Base-by-base conservation (phyloP, 495 filamentous ascomycete genomes). In the Tetracladium setigerum region DNA sequence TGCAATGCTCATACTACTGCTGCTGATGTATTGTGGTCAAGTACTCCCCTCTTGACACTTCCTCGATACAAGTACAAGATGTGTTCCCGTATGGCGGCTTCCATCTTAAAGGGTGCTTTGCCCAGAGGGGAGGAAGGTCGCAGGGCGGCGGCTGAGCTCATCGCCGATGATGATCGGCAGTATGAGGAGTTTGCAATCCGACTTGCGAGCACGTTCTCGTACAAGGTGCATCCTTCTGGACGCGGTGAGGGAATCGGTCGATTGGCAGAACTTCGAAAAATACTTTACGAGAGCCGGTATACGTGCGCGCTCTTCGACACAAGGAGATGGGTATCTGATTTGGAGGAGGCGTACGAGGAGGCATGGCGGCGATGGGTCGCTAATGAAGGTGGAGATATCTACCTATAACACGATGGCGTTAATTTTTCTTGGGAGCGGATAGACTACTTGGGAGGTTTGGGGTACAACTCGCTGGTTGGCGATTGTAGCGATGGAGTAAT, bases 1-100 rank as follows among this genome's bases (percentile, higher is more conserved):
- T 99, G 92, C 68, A 97, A 97, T 62, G 92, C 89, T 5, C 92
- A 99, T 66, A 99, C 94, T 15, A 99, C 92, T 0, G 91, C 92
- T 7, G 95, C 92, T 5, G 92, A 99, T 59, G 83, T 97, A 8
- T 72, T 97, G 16, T 99, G 92, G 92, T 90, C 85, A 38, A 89
- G 87, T 43, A 99, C 94, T 5, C 92, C 92, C 30, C 72, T 99
- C 42, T 70, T 97, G 44, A 99, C 92, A 0, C 73, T 90, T n/a
- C 89, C 90, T n/a, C 78, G 91, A 27, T 92, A 96, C 65, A 76
- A 81, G 44, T 95, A 96, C 64, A 99, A 99, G 69, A 99, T 99
- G 92, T 97, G 94, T 65, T 94, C 87, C 35, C 82, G 94, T 41
- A 97, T 98, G 86, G 92, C 92, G 16, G 90, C 90, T 32, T 91